These are phyloP conservation scores for Sarcocystis neurona DNA, from an alignment of 169 alveolate genomes.

Conservation along the genomic window DNA sequence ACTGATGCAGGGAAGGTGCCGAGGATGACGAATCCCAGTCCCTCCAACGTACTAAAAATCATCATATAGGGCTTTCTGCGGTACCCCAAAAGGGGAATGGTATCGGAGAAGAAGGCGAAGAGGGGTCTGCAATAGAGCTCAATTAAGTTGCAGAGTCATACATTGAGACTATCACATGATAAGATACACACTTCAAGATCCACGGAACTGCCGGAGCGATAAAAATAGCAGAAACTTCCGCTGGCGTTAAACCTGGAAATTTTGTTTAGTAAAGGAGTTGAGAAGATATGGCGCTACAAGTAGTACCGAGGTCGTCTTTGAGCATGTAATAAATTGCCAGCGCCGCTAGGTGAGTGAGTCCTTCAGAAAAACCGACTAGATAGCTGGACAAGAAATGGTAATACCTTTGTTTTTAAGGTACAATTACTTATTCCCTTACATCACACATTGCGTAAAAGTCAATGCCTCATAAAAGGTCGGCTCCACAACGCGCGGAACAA, in stretches of 20 bases:
- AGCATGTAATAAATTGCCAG: slow-evolving; percentile 85
- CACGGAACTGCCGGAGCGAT: slow-evolving; percentile 87
- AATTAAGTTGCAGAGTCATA: background rate
- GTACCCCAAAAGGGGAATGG: slow-evolving; percentile 76
- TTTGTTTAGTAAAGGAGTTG: background rate
- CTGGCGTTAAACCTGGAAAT: slow-evolving; percentile 62
- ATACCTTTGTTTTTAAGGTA: background rate
- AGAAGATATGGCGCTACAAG: background rate
- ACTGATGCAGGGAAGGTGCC: slow-evolving; percentile 74
- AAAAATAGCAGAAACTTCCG: slow-evolving; percentile 78
- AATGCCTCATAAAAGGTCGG: slow-evolving; percentile 41
- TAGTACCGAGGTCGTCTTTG: slow-evolving; percentile 80
- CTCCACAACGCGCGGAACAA: slow-evolving; percentile 51
- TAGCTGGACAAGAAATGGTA: slow-evolving; percentile 65
- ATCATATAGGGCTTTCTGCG: slow-evolving; percentile 84
- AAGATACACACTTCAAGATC: slow-evolving; percentile 71
- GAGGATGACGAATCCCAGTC: slow-evolving; percentile 77
- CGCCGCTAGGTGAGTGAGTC: slow-evolving; percentile 86
- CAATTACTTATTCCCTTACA: slow-evolving; percentile 14
- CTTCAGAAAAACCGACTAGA: slow-evolving; percentile 89
- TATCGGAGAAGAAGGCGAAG: slow-evolving; percentile 80
- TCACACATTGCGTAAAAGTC: slow-evolving; percentile 61
- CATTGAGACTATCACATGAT: background rate
- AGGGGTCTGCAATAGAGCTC: slow-evolving; percentile 67
- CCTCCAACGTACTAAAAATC: slow-evolving; percentile 77